Conservation (phyloP, 176 grass and related monocot species). For the Aegilops speltoides region DNA sequence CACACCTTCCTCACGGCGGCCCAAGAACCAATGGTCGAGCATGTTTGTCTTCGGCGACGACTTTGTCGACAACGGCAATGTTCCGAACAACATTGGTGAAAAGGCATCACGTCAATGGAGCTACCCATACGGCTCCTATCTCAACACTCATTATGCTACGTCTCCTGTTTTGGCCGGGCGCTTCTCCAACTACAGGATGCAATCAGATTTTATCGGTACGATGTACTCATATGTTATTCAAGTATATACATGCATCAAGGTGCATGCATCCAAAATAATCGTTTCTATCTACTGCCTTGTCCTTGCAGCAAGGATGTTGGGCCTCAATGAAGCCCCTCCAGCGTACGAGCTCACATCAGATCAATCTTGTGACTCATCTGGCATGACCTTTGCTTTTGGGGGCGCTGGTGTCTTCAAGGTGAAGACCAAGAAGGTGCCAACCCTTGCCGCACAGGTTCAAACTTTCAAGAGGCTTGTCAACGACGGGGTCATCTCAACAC, state of each 20-base stretch:
- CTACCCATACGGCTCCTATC: not conserved
- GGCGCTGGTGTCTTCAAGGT: constrained; percentile 27
- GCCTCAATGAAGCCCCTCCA: not conserved
- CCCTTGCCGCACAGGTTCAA: constrained; percentile 1
- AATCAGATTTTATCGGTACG: not conserved
- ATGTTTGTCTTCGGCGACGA: not conserved
- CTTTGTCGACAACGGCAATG: not conserved
- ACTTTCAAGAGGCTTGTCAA: not conserved
- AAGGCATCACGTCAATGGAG: not conserved
- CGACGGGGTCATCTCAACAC: not conserved
- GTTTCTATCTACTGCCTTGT: not conserved
- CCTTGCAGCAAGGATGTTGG: constrained; percentile 29
- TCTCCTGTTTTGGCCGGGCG: not conserved
- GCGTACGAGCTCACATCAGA: not conserved
- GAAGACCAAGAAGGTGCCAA: not conserved
- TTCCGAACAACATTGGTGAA: not conserved
- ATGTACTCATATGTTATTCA: too few relatives aligned
- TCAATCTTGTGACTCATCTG: not conserved
- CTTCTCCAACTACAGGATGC: not conserved
- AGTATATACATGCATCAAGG: too few relatives aligned
- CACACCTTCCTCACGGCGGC: not conserved
- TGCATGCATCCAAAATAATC: too few relatives aligned
- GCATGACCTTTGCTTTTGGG: constrained; percentile 60
- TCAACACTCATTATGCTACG: not conserved
- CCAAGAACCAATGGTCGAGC: not conserved